These are phyloP conservation scores for Populus euphratica DNA, from an alignment of 345 rosid genomes.

Conservation along the genomic window DNA sequence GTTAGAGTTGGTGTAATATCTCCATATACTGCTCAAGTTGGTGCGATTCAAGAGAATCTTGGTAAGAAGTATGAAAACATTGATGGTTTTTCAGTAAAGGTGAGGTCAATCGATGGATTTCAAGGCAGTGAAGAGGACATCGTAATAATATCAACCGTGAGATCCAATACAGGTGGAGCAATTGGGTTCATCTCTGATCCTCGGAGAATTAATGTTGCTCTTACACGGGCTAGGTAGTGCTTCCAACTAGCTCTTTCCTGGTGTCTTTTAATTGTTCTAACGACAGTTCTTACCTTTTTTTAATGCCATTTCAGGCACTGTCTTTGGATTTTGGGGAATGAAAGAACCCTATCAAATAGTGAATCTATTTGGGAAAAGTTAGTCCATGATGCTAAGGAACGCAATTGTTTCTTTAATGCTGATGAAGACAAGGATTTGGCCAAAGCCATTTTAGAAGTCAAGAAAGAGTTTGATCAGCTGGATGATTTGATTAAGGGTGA, in stretches of 20 bases:
- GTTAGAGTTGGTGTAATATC: constrained; percentile 17
- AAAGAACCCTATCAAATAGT: constrained; percentile 30
- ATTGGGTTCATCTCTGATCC: constrained; percentile 17
- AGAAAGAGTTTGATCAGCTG: constrained; percentile 37
- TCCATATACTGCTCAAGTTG: constrained; percentile 21
- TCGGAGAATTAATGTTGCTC: constrained; percentile 17
- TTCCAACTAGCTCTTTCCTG: background rate
- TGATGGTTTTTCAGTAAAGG: constrained; percentile 16
- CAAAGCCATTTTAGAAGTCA: constrained; percentile 30
- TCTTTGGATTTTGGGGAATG: constrained; percentile 55
- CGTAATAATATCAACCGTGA: constrained; percentile 16
- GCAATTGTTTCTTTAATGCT: constrained; percentile 41
- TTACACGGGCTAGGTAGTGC: constrained; percentile 17
- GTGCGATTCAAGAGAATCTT: constrained; percentile 7
- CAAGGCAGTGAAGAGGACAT: constrained; percentile 17
- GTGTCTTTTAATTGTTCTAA: background rate
- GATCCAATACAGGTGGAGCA: constrained; percentile 10
- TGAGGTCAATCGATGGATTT: constrained; percentile 15
- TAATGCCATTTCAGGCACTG: constrained; percentile 31
- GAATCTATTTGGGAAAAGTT: constrained; percentile 37
- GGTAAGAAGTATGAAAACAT: background rate
- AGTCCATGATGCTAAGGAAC: constrained; percentile 38
- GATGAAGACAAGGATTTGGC: constrained; percentile 39
- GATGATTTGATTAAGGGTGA: constrained; percentile 37
- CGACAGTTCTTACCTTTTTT: background rate